Evolutionary conservation across 805 yeast species (phyloP), one percentile per base, ranked within the genome.

Genomic region (Candida boleticola): DNA sequence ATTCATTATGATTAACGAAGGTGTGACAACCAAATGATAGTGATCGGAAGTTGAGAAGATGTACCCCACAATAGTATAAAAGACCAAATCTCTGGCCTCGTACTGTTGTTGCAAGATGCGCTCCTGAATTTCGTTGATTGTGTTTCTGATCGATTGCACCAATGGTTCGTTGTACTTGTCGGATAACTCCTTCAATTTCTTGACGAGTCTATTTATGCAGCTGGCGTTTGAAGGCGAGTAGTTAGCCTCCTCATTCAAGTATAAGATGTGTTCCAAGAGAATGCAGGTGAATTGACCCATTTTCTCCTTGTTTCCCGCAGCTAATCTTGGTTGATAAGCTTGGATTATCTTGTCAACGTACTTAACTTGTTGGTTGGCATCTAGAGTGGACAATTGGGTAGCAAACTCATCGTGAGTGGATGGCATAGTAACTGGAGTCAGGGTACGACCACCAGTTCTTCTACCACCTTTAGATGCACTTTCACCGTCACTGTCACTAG

Each of bases 21-120:
- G 96, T 0, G 97, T 90, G 3, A 83, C 90, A 9, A 93, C 85
- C 45, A 89, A 72, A 69, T 93, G 99, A 64, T 86, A 92, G 58
- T 89, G 90, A 69, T 93, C 99, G 0, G 99, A 93, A 0, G 97
- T 89, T 0, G 99, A 90, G 57, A 85, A 93, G 3, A 89, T 58
- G 41, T 75, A 70, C 5, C 97, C 97, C 43, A 90, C 72, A 4
- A 89, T 53, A 0, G 81, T 71, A 54, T 83, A 86, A 45, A 85
- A 77, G 4, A 87, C 63, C 44, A 89, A 63, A 56, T 89, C 96
- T 56, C 40, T 9, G 22, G 14, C 22, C 10, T 18, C 16, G 32
- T 31, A 21, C 22, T 51, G 43, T 35, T 45, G 42, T 3, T 50
- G 56, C 6, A 55, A 49, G 21, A 85, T 71, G 46, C 83, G 71